Percentiles rank a stretch among this genome's conserved stretches.
phyloP scores from a whole-genome alignment of 805 yeast genomes.

The Nakazawaea ishiwadae region DNA sequence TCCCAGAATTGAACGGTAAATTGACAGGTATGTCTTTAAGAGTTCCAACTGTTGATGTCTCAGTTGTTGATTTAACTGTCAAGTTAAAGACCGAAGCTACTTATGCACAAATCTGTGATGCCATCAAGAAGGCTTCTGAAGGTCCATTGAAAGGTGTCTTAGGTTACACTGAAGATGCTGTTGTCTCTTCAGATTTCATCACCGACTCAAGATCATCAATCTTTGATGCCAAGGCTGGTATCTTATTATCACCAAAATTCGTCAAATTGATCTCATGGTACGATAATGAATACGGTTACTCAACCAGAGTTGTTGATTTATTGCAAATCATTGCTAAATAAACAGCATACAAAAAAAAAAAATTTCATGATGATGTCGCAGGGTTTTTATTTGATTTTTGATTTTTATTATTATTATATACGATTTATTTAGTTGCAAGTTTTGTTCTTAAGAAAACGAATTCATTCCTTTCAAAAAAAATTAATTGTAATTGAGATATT shows the following conservation, averaged over 20 bases:
- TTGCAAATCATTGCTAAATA: slow-evolving; percentile 54
- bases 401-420: too few species aligned
- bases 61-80: slow-evolving; percentile 68
- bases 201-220: slow-evolving; percentile 58
- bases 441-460: too few species aligned
- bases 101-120: slow-evolving; percentile 60
- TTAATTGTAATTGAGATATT: neutral
- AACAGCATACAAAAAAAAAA: too few species aligned
- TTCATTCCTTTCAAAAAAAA: too few species aligned
- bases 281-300: slow-evolving; percentile 74
- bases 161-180: slow-evolving; percentile 69
- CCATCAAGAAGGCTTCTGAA: slow-evolving; percentile 53
- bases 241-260: slow-evolving; percentile 64
- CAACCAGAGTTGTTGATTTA: slow-evolving; percentile 72
- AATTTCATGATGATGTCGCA: too few species aligned
- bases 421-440: too few species aligned
- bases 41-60: slow-evolving; percentile 71
- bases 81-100: slow-evolving; percentile 54
- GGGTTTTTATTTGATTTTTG: too few species aligned
- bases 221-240: slow-evolving; percentile 68
- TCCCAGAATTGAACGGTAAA: slow-evolving; percentile 67
- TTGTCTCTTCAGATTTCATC: slow-evolving; percentile 67
- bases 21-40: slow-evolving; percentile 72
- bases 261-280: slow-evolving; percentile 70
- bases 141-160: slow-evolving; percentile 58